Evolutionary conservation across 352 stramenopile genomes (phyloP), one percentile per base, ranked within the genome.

Genomic region (Pythium diclinum): DNA sequence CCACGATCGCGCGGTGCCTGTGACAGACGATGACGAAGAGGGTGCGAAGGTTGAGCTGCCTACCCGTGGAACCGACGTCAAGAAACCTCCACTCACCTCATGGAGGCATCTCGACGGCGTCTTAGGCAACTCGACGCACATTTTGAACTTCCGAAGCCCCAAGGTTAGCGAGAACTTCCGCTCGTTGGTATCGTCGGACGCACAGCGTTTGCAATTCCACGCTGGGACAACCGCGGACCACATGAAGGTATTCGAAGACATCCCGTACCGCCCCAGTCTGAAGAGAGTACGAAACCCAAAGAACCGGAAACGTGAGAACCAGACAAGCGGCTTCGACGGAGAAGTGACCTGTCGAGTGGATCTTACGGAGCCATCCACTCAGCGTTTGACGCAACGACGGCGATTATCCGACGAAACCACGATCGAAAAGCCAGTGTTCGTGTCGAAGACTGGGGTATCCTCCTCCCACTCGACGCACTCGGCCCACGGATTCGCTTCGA

Each of bases 141-240:
- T 93, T 54, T 70, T 91, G 5, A 86, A 91, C 56, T 92, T 92
- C 49, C 70, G 76, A 33, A 92, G 84, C 49, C 82, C 84, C 3
- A 93, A 93, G 63, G 81, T 93, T 28, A 91, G 82, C 64, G 84
- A 93, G 46, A 88, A 88, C 36, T 91, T 91, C 49, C 76, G 72
- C 19, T 78, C 84, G 14, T 63, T 91, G 7, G 65, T 81, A 11
- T 73, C 75, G 9, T 52, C 59, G 25, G 63, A 25, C 44, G 30
- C 33, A 63, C 30, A 14, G 56, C 67, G 49, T 63, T 23, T 57
- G 55, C 38, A 42, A 6, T 56, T 56, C 16, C 9, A 23, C 6
- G 10, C 36, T 28, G 56, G 19, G 0, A 61, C 40, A 47, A 64
- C 59, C n/a, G 52, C 57, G 0, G 63, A 73, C 0, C 56, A 76